These are phyloP conservation scores for Raddia distichophylla DNA, from an alignment of 176 grass and related monocot species.

Conservation along the genomic window DNA sequence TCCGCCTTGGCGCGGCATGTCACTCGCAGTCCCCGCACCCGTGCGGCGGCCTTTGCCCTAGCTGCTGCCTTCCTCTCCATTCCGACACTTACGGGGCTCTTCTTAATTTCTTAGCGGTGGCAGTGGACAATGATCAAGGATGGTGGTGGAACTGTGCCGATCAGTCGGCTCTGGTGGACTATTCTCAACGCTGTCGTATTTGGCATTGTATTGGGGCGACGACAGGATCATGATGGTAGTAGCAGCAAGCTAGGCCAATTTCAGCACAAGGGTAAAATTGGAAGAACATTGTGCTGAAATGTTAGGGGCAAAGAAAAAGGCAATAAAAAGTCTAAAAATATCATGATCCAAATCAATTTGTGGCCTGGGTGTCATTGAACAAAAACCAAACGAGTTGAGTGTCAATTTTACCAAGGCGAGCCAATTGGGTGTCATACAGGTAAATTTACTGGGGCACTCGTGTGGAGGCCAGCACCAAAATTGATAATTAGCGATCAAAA, in stretches of 20 bases:
- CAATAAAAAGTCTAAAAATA: no score
- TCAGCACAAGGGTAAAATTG: no score
- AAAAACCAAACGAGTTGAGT: no score
- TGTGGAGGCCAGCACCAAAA: no score
- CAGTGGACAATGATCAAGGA: background rate
- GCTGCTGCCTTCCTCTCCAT: slow-evolving; percentile 61
- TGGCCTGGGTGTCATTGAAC: no score
- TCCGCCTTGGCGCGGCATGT: slow-evolving; percentile 45
- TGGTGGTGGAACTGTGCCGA: slow-evolving; percentile 23
- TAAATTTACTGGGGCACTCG: no score
- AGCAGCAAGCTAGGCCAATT: slow-evolving; percentile 41
- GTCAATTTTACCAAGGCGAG: no score
- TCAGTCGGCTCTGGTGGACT: slow-evolving; percentile 59
- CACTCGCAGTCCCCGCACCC: slow-evolving; percentile 55
- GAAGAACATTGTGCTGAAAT: no score
- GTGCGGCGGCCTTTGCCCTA: slow-evolving; percentile 55
- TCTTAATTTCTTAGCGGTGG: slow-evolving; percentile 36
- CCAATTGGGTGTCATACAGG: no score
- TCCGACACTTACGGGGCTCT: slow-evolving; percentile 56
- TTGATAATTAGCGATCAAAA: no score
- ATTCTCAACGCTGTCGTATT: slow-evolving; percentile 70
- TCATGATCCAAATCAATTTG: no score
- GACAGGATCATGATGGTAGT: slow-evolving; percentile 33
- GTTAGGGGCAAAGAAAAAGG: no score
- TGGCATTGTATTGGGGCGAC: slow-evolving; percentile 75